A percentile compares a stretch with the other conserved stretches of the same genome.
Evolutionary conservation across 176 grass and related monocot genomes (phyloP).

Genomic region (Zizania latifolia): DNA sequence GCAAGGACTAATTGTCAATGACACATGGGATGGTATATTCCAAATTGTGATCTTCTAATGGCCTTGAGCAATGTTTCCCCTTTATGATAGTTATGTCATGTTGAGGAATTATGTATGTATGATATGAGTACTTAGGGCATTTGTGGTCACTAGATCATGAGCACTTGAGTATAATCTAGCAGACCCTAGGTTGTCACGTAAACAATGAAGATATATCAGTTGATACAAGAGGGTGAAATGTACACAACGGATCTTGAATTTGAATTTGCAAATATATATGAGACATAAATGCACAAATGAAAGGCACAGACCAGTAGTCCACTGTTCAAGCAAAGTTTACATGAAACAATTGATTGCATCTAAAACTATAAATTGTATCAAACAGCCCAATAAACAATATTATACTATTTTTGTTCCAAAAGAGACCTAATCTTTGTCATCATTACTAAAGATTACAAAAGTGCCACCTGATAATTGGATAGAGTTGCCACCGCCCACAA

Average conservation of each 20-base stretch:
- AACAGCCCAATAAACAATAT: neutral
- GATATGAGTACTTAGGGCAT: neutral
- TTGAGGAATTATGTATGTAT: too few relatives aligned
- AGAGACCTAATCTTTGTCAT: neutral
- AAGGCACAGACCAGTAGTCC: neutral
- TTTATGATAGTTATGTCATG: neutral
- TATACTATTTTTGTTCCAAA: neutral
- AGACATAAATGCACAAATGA: neutral
- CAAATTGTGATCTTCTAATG: neutral
- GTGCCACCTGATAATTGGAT: neutral
- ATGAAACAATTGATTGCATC: neutral
- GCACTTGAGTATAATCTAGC: neutral
- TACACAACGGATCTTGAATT: neutral
- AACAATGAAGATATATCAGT: neutral
- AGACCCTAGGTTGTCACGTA: neutral
- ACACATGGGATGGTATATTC: neutral
- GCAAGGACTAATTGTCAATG: neutral
- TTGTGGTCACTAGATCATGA: neutral
- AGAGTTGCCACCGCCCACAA: neutral
- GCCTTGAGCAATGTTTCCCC: neutral
- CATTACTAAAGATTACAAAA: neutral
- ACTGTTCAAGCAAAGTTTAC: neutral
- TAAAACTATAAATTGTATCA: neutral
- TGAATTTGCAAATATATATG: neutral
- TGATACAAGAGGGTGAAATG: neutral